These are phyloP conservation scores for Aspergillus conjunctus DNA, from an alignment of 495 filamentous ascomycete species.

Conservation along the genomic window DNA sequence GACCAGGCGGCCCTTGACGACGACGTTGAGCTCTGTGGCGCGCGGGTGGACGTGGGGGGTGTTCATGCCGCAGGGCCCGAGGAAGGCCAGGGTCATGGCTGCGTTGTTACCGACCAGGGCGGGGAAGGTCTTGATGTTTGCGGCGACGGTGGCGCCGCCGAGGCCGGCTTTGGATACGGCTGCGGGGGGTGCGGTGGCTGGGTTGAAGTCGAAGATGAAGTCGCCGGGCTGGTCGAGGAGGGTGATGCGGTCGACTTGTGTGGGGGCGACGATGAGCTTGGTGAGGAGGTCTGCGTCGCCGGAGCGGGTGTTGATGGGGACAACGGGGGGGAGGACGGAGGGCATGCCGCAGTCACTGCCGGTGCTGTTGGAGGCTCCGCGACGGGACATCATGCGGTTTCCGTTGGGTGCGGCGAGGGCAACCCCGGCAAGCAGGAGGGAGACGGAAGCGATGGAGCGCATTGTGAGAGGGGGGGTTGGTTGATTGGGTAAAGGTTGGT, in stretches of 20 bases:
- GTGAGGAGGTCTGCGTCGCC: constrained; percentile 12
- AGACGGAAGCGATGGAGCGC: no score
- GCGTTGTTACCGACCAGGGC: constrained; percentile 14
- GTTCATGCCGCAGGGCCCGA: constrained; percentile 19
- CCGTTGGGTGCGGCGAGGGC: no score
- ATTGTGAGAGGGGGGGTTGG: no score
- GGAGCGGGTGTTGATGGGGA: constrained; percentile 15
- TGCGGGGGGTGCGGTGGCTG: not conserved
- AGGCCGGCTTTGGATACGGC: not conserved
- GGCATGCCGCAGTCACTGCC: not conserved
- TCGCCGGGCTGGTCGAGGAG: constrained; percentile 18
- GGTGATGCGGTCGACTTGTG: constrained; percentile 13
- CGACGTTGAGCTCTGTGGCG: constrained; percentile 18
- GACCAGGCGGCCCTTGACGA: constrained; percentile 16
- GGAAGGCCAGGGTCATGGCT: constrained; percentile 15
- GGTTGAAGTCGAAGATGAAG: constrained; percentile 21
- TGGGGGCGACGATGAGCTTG: constrained; percentile 10
- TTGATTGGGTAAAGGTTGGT: no score
- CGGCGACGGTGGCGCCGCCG: constrained; percentile 8
- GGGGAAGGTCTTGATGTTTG: constrained; percentile 12
- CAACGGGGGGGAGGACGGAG: constrained; percentile 11
- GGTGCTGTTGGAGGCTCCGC: no score
- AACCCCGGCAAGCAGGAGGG: no score
- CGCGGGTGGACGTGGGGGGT: constrained; percentile 17
- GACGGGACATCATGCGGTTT: no score